Evolutionary conservation across 192 early-diverging fungal species (phyloP).

Genomic region (Oehlia diaphana): DNA sequence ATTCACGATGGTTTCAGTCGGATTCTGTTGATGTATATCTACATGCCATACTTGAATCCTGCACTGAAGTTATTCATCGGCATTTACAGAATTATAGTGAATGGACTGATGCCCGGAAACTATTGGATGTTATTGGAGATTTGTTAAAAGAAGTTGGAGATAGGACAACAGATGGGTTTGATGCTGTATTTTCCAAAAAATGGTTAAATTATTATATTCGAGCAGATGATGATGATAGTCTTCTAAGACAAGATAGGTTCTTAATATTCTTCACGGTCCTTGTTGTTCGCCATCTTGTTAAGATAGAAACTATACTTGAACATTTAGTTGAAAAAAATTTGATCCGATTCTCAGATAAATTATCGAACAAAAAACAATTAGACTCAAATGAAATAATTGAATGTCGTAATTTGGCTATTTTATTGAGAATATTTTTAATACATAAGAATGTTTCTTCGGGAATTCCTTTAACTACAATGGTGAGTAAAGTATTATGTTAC

Average conservation of each 20-base stretch:
- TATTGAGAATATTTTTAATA: constrained; percentile 41
- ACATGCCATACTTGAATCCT: constrained; percentile 8
- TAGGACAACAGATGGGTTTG: constrained; percentile 17
- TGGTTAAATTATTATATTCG: constrained; percentile 8
- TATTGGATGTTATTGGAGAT: constrained; percentile 25
- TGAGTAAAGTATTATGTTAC: constrained; percentile 1
- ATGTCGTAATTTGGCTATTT: constrained; percentile 36
- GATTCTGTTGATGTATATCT: background rate
- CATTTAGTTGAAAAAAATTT: constrained; percentile 34
- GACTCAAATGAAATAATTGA: constrained; percentile 29
- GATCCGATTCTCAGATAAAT: constrained; percentile 25
- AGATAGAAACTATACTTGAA: constrained; percentile 30
- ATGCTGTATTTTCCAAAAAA: constrained; percentile 5
- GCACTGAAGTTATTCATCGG: background rate
- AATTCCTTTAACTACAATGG: constrained; percentile 11
- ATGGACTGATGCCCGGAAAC: background rate
- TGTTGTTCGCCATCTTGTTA: constrained; percentile 27
- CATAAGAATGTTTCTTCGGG: background rate
- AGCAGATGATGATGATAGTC: constrained; percentile 6
- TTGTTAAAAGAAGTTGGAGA: constrained; percentile 23
- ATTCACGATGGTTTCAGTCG: background rate
- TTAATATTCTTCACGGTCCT: constrained; percentile 35
- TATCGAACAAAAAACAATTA: constrained; percentile 8
- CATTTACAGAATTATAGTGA: constrained; percentile 6
- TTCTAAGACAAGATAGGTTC: constrained; percentile 28